phyloP scores from a whole-genome alignment of 2,329 filamentous ascomycete species.

The Aschersonia sp. region DNA sequence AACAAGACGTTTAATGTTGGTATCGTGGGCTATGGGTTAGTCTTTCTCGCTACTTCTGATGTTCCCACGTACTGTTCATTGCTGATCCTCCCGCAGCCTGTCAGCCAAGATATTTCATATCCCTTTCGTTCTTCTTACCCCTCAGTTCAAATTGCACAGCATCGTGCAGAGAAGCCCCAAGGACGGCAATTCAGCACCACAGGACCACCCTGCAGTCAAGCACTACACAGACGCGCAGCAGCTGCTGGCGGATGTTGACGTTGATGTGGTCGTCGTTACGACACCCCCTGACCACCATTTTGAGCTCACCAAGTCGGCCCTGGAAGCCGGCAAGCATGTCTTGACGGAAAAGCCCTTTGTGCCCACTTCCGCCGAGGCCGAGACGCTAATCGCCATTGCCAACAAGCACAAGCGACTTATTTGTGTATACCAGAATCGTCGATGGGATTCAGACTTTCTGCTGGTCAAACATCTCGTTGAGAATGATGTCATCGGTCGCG shows the following conservation, averaged over 20 bases:
- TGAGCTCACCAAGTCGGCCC: constrained; percentile 44
- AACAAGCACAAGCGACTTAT: constrained; percentile 34
- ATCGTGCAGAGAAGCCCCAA: constrained; percentile 62
- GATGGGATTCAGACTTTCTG: constrained; percentile 66
- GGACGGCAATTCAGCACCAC: constrained; percentile 47
- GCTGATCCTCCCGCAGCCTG: constrained; percentile 16
- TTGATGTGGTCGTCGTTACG: constrained; percentile 58
- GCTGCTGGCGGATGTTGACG: constrained; percentile 47
- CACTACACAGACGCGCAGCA: constrained; percentile 48
- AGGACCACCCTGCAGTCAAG: constrained; percentile 50
- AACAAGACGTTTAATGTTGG: constrained; percentile 32
- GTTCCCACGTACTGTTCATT: neutral
- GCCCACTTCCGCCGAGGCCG: constrained; percentile 52
- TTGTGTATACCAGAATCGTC: constrained; percentile 62
- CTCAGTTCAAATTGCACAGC: constrained; percentile 52
- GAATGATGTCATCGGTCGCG: constrained; percentile 47
- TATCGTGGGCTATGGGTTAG: constrained; percentile 36
- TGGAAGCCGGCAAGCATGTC: constrained; percentile 62
- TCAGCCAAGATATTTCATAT: constrained; percentile 75
- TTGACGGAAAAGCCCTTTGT: constrained; percentile 77
- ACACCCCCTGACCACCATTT: constrained; percentile 62
- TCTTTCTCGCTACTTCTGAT: neutral
- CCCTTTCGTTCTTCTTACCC: constrained; percentile 53
- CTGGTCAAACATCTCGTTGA: constrained; percentile 49
- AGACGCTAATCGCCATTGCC: constrained; percentile 42